Base-by-base conservation (phyloP, 192 early-diverging fungal genomes). In the Oehlia diaphana region DNA sequence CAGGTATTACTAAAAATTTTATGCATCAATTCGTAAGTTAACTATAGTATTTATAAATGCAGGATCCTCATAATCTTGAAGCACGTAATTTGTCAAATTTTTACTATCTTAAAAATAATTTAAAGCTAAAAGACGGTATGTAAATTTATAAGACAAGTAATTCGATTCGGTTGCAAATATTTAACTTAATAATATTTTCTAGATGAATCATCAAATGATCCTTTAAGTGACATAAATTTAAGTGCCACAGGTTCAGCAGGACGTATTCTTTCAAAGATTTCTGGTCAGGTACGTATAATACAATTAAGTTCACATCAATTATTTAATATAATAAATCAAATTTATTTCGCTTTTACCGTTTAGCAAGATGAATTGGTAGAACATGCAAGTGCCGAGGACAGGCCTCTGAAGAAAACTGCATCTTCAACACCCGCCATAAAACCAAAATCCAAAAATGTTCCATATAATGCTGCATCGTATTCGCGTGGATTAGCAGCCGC, bases 391-490 rank as follows among this genome's bases (percentile, higher is more conserved):
- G 39, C 44, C n/a, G 78, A 62, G 61, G 74, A 61, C 58, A 84
- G 81, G 78, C 72, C 53, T 62, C 28, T 47, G 37, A 67, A 74
- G 49, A 81, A 79, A 63, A 62, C 81, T 26, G 78, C 14, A 5
- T 26, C 26, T 10, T 31, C 44, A 16, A n/a, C 31, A 19, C 28
- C 72, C 33, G 3, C 50, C 13, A 9, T 26, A 58, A 50, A 28
- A 50, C 73, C 86, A 61, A 86, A 89, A 73, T 88, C 89, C 42
- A 71, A 85, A 58, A 76, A 87, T 10, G 72, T 84, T 9, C 86
- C 89, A 9, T 93, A 93, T 35, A 95, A 97, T 80, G 93, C 94
- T 2, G 94, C 96, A 12, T 88, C 91, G 77, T 98, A 92, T 83
- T 94, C 95, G 0, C 93, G 91, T 66, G 96, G 95, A 33, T 79